Evolutionary conservation across 202 grass and related monocot genomes (phyloP), one percentile per base, ranked within the genome.

Genomic region (Cymbopogon flexuosus): DNA sequence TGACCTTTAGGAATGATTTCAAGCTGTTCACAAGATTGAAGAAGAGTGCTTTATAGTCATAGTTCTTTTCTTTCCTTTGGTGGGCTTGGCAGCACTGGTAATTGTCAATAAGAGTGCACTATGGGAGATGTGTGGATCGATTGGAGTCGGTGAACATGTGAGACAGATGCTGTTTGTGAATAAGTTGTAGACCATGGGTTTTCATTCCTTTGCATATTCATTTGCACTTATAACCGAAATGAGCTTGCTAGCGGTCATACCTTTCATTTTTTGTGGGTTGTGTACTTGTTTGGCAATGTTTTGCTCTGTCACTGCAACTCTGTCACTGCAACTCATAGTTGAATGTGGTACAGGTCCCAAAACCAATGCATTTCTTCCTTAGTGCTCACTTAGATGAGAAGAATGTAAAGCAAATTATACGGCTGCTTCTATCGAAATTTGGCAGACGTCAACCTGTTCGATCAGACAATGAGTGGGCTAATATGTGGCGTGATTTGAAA

Each of bases 401-500:
- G 76, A 97, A 89, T 89, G 86, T 93, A n/a, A 93, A 90, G 73
- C 95, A 97, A 88, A 82, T 97, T 69, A 76, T 97, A 85, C 89
- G 95, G 39, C 82, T 97, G 36, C 84, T 94, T 58, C 86, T 97
- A 42, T 97, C 95, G 58, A 97, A 94, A 87, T 97, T 94, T 88
- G 86, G 89, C n/a, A 87, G 94, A 81, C 86, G 90, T 30, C 95
- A 97, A 76, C 90, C 95, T 78, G 68, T 64, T 84, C 91, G 84
- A 83, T 90, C 95, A 60, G 95, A 97, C 84, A 92, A 83, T 64
- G 95, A 97, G 81, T 97, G 95, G 95, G 90, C 95, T 81, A 85
- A 76, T 82, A 86, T 91, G 79, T 94, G 92, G 95, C 92, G 84
- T 62, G 95, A 98, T 82, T 82, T 98, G 72, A 91, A 92, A 83